Percentiles rank a stretch among this genome's conserved stretches.
Conservation (phyloP, 2,329 filamentous ascomycete genomes). For the Cytospora leucostoma region DNA sequence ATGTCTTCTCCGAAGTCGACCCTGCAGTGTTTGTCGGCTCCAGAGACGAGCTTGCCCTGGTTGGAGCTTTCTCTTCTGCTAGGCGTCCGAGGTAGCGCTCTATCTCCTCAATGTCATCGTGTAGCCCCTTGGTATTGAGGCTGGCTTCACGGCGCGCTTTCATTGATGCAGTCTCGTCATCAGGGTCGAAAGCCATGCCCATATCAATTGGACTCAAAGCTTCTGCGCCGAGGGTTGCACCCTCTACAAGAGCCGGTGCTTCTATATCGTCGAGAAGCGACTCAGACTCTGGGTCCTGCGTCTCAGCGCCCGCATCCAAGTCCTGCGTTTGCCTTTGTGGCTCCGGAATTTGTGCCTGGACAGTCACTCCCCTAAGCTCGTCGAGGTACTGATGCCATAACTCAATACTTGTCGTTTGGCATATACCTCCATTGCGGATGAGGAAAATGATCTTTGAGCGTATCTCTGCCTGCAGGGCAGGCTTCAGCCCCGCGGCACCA, state of each 20-base stretch:
- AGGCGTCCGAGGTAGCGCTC: background rate
- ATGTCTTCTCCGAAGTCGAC: background rate
- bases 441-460: background rate
- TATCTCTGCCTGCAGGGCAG: background rate
- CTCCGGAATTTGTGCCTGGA: background rate
- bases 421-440: background rate
- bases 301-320: background rate
- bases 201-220: background rate
- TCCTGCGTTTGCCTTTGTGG: background rate
- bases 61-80: background rate
- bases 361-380: too few species aligned
- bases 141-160: background rate
- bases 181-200: background rate
- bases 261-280: background rate
- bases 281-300: background rate
- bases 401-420: background rate
- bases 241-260: background rate
- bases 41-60: background rate
- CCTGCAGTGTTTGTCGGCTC: background rate
- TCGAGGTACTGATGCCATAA: background rate
- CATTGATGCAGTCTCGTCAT: background rate
- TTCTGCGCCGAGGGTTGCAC: background rate
- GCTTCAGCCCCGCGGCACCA: background rate
- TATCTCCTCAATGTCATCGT: background rate
- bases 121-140: background rate